Evolutionary conservation across 495 filamentous ascomycete genomes (phyloP).

Genomic region (Hypoxylon lienhwacheense): DNA sequence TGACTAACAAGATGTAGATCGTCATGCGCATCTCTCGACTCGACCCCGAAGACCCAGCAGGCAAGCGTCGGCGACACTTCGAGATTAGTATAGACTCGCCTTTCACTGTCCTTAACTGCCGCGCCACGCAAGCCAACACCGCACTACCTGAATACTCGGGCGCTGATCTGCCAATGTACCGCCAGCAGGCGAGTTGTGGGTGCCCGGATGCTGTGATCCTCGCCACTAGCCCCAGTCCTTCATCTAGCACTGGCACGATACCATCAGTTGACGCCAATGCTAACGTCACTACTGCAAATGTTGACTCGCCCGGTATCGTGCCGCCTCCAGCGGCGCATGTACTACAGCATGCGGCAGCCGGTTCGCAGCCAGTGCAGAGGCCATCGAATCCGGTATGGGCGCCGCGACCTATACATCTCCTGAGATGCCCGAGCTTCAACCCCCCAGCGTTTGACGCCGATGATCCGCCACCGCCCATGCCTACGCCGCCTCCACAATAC

Average conservation of each 20-base stretch:
- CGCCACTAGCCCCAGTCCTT: slow-evolving; percentile 40
- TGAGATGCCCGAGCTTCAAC: slow-evolving; percentile 85
- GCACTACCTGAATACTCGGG: slow-evolving; percentile 82
- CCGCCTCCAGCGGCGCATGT: slow-evolving; percentile 27
- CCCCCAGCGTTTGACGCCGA: slow-evolving; percentile 91
- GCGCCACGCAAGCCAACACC: slow-evolving; percentile 88
- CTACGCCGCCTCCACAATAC: slow-evolving; percentile 89
- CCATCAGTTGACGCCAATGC: slow-evolving; percentile 16
- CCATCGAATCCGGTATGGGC: slow-evolving; percentile 27
- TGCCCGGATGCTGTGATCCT: slow-evolving; percentile 69
- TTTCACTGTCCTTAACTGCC: slow-evolving; percentile 93
- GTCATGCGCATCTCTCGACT: slow-evolving; percentile 92
- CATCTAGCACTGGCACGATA: slow-evolving; percentile 41
- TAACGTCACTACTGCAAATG: slow-evolving; percentile 3
- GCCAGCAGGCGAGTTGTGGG: slow-evolving; percentile 66
- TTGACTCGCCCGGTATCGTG: slow-evolving; percentile 19
- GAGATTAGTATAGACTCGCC: slow-evolving; percentile 99
- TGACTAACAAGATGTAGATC: slow-evolving; percentile 63
- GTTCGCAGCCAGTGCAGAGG: slow-evolving; percentile 35
- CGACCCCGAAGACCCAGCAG: slow-evolving; percentile 74
- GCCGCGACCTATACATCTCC: slow-evolving; percentile 78
- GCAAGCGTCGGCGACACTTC: slow-evolving; percentile 85
- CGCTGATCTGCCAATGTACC: slow-evolving; percentile 47
- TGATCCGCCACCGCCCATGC: slow-evolving; percentile 70
- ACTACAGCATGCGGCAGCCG: slow-evolving; percentile 29